Base-by-base conservation (phyloP, 768 basidiomycete genomes). In the Pleurotus tuber-regium region DNA sequence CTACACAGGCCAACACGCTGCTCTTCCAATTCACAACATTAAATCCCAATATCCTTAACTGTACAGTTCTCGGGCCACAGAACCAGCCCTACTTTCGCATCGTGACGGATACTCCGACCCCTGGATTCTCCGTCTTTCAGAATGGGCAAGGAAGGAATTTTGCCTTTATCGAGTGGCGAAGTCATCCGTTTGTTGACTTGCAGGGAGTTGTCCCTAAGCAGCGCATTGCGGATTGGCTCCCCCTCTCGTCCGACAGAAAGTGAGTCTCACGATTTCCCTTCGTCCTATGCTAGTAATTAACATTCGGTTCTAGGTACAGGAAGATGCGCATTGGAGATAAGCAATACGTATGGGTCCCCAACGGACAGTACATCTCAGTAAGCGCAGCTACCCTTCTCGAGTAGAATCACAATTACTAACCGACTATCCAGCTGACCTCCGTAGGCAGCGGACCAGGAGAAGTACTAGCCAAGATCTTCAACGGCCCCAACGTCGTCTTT, bases 301-400 rank as follows among this genome's bases (percentile, higher is more conserved):
- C 18, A 19, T 24, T 1, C 26, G 48, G n/a, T n/a, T n/a, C n/a
- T n/a, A 78, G 76, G 57, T 69, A 69, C 28, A 71, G 85, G 28
- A 66, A 60, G 23, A 83, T 86, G 83, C 70, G 70, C 8, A 63
- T 82, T 18, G 66, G 74, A 24, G 78, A 79, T 0, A 66, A 70
- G 40, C 63, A 65, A 33, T 86, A 83, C 60, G 67, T 70, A 2
- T 86, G 83, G 85, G 68, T 72, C 10, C 83, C 84, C 21, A 63
- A 74, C 25, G 75, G 77, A 18, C 71, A 75, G 43, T 74, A 72
- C 47, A 74, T 86, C 38, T 77, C 76, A 55, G 82, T 83, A 66
- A 36, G 79, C 64, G 23, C 26, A 16, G 35, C 23, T 43, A 41
- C 33, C 21, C 19, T 54, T 21, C 16, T 38, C 24, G 33, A 8